Evolutionary conservation across 345 rosid genomes (phyloP).

Genomic region (Linum lewisii): DNA sequence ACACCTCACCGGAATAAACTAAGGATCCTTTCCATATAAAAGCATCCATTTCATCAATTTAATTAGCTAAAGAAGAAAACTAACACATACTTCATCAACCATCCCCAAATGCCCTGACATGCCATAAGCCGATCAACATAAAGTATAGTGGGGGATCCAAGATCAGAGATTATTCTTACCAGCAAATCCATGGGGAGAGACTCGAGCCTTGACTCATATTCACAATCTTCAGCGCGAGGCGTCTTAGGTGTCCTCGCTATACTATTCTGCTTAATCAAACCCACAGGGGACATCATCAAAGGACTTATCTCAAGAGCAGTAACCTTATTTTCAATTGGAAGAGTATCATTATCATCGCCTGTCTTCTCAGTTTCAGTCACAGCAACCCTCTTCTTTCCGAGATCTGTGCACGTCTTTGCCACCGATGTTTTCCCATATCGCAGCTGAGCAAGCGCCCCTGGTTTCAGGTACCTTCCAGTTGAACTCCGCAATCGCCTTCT

Average conservation of each 20-base stretch:
- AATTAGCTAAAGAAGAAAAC: too few species aligned
- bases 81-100: background rate
- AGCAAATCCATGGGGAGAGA: constrained; percentile 81
- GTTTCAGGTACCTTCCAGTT: constrained; percentile 55
- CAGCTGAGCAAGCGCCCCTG: constrained; percentile 73
- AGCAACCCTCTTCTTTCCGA: constrained; percentile 62
- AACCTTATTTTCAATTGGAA: constrained; percentile 18
- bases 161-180: constrained; percentile 31
- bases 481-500: constrained; percentile 49
- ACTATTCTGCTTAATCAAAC: constrained; percentile 33
- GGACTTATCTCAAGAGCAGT: constrained; percentile 38
- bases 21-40: too few species aligned
- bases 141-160: background rate
- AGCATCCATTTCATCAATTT: too few species aligned
- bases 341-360: constrained; percentile 16
- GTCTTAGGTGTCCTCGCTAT: constrained; percentile 66
- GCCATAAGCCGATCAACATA: background rate
- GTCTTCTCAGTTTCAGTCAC: constrained; percentile 34
- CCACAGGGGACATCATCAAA: constrained; percentile 46
- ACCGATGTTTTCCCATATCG: constrained; percentile 38
- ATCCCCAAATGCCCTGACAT: background rate
- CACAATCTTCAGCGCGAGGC: constrained; percentile 39
- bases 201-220: constrained; percentile 66
- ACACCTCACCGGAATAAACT: background rate
- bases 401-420: constrained; percentile 56